Base-by-base conservation (phyloP, 768 basidiomycete genomes). In the Leccinellum rugosiceps region DNA sequence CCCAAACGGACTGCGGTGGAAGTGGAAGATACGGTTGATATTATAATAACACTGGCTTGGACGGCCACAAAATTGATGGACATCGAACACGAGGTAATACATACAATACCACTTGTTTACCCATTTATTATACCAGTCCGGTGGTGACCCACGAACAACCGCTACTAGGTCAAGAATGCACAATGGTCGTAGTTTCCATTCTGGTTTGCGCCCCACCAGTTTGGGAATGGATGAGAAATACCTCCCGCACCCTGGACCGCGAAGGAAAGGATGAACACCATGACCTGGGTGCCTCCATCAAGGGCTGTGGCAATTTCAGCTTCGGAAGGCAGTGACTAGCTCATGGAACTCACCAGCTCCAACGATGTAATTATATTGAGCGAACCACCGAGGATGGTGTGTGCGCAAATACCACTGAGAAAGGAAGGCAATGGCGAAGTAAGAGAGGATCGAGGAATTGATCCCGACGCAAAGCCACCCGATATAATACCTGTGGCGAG, bases 321-420 rank as follows among this genome's bases (percentile, higher is more conserved):
- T 48, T 31, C 34, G 21, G 21, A 13, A 44, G 17, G 25, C 11
- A 50, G 15, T n/a, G 19, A 41, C 31, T 23, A 15, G 17, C 28
- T 28, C n/a, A n/a, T 1, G 15, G 31, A 43, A 61, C 70, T 57
- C 44, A 72, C 68, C 87, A 43, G 85, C 88, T 28, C 84, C 84
- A 4, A 88, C 69, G 38, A 86, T 80, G 64, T 85, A 86, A 65
- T 87, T 86, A 68, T 85, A 85, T 63, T 76, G 75, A 64, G 80
- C 79, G 70, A 85, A 89, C 86, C 86, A 90, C 14, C 78, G 78
- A 2, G 87, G 83, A 56, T 84, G 74, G 58, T 80, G 78, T 38
- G 70, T 77, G 32, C 85, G 74, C 21, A 87, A 63, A 81, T 82
- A 87, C 25, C 80, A 65, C 55, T 88, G 87, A 1, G 86, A 86